These are phyloP conservation scores for Hyphopichia wangnamkhiaoensis DNA, from an alignment of 1,139 yeast species.

Conservation along the genomic window DNA sequence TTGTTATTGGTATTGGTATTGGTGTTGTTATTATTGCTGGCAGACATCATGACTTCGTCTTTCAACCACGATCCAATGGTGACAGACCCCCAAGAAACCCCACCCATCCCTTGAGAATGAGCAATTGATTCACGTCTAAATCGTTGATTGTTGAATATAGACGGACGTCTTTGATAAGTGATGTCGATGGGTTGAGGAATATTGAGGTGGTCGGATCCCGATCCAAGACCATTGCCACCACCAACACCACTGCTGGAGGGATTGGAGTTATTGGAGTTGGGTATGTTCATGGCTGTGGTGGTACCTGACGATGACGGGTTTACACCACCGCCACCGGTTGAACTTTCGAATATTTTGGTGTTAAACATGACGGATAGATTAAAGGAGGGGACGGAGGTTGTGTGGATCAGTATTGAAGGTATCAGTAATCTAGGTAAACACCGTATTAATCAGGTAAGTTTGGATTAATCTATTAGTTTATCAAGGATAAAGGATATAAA, in stretches of 20 bases:
- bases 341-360: conserved; percentile 33
- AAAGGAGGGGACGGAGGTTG: no score
- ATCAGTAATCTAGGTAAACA: no score
- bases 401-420: no score
- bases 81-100: conserved; percentile 96
- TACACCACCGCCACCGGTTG: neutral
- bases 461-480: no score
- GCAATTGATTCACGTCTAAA: conserved; percentile 87
- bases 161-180: conserved; percentile 44
- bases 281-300: conserved; percentile 16
- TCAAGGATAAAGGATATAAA: no score
- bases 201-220: conserved; percentile 13
- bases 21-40: conserved; percentile 15
- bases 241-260: conserved; percentile 6
- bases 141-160: conserved; percentile 36
- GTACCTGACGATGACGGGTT: neutral
- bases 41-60: conserved; percentile 77
- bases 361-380: conserved; percentile 35
- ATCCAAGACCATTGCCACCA: no score
- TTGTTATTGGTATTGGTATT: conserved; percentile 21
- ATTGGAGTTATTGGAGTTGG: conserved; percentile 11
- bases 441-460: no score
- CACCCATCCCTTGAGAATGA: conserved; percentile 97
- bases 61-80: conserved; percentile 95
- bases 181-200: conserved; percentile 52